A percentile compares a stretch with the other conserved stretches of the same genome.
Evolutionary conservation across 2,329 filamentous ascomycete species (phyloP).

Genomic region (Coniochaeta ligniaria): DNA sequence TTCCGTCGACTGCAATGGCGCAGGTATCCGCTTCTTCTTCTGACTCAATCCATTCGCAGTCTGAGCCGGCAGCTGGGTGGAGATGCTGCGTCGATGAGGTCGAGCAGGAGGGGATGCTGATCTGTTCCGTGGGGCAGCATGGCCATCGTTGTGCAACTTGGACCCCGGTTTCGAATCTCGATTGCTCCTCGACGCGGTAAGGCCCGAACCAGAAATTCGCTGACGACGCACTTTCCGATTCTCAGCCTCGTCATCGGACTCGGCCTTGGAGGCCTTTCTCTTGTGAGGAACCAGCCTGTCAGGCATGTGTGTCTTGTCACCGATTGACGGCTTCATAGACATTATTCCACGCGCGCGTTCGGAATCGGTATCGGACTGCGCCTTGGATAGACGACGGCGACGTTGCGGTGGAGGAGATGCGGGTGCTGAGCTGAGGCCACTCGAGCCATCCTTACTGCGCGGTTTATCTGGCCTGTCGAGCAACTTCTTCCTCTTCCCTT

Average conservation of each 20-base stretch:
- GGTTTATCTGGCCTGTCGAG: conserved; percentile 24
- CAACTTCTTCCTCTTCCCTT: conserved; percentile 14
- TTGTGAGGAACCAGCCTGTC: conserved; percentile 43
- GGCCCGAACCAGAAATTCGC: conserved; percentile 38
- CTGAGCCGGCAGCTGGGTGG: conserved; percentile 53
- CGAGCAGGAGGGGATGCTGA: conserved; percentile 55
- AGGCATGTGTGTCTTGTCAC: conserved; percentile 32
- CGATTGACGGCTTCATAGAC: conserved; percentile 35
- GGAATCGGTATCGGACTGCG: conserved; percentile 47
- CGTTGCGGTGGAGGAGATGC: conserved; percentile 42
- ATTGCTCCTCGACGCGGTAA: conserved; percentile 16
- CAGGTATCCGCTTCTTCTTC: conserved; percentile 56
- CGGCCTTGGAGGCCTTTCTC: conserved; percentile 44
- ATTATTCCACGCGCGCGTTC: conserved; percentile 36
- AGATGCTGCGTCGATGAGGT: conserved; percentile 55
- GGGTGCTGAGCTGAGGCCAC: conserved; percentile 51
- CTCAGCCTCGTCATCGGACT: conserved; percentile 53
- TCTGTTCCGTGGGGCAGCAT: conserved; percentile 26
- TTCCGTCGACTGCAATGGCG: conserved; percentile 54
- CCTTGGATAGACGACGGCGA: conserved; percentile 30
- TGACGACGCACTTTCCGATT: conserved; percentile 46
- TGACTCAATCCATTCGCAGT: conserved; percentile 46
- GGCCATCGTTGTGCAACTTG: conserved; percentile 20
- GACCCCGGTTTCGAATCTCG: not conserved
- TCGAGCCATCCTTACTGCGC: conserved; percentile 44